phyloP scores from a whole-genome alignment of 768 basidiomycete genomes.

The Russula olivacea region DNA sequence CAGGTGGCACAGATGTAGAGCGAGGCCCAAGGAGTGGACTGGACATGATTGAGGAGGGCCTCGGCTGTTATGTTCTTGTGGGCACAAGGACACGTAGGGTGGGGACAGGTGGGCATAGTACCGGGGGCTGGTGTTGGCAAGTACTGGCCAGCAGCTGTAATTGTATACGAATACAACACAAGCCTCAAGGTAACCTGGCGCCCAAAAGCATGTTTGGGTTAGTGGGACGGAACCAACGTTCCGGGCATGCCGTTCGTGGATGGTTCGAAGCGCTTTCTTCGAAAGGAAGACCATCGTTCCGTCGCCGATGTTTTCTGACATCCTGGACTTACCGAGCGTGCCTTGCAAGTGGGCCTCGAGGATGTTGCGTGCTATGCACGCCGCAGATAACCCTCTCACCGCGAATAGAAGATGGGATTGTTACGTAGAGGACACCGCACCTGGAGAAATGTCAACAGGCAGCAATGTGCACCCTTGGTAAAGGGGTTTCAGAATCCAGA shows the following conservation, averaged over 20 bases:
- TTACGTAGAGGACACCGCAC: background rate
- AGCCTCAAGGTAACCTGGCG: conserved; percentile 18
- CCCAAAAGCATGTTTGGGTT: conserved; percentile 4
- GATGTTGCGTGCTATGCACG: conserved; percentile 9
- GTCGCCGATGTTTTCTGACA: background rate
- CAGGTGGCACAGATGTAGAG: conserved; percentile 21
- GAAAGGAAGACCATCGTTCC: background rate
- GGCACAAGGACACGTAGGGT: conserved; percentile 20
- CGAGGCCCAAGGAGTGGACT: conserved; percentile 19
- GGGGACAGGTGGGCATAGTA: conserved; percentile 23
- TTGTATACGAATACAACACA: background rate
- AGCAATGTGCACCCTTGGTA: background rate
- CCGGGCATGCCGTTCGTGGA: conserved; percentile 9
- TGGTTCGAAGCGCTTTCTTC: background rate
- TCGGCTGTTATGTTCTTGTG: conserved; percentile 15
- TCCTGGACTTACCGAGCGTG: background rate
- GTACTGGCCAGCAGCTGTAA: background rate
- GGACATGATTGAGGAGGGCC: conserved; percentile 16
- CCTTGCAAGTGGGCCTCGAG: conserved; percentile 9
- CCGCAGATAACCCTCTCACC: background rate
- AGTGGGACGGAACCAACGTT: conserved; percentile 11
- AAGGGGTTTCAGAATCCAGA: background rate
- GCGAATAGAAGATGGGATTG: background rate
- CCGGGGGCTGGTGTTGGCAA: background rate
- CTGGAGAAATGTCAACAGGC: background rate